Percentiles rank a stretch among this genome's conserved stretches.
Conservation (phyloP, 768 basidiomycete genomes). For the Daedalea quercina region DNA sequence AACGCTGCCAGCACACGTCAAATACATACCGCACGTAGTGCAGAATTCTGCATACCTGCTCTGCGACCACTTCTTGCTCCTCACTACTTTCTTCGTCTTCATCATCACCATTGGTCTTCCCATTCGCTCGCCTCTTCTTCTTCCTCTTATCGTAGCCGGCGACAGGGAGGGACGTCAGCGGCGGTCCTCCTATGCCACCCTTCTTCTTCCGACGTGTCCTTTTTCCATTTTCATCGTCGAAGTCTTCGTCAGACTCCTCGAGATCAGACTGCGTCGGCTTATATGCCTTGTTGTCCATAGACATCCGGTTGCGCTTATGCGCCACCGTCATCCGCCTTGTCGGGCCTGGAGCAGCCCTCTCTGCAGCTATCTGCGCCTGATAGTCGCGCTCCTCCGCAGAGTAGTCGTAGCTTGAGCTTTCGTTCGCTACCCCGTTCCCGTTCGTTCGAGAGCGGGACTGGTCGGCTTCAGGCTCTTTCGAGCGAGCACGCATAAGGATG, state of each 20-base stretch:
- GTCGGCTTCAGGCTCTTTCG: constrained; percentile 43
- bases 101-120: constrained; percentile 40
- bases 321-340: constrained; percentile 26
- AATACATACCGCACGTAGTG: not conserved
- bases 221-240: constrained; percentile 43
- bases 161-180: constrained; percentile 60
- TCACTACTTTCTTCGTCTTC: constrained; percentile 33
- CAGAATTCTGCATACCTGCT: constrained; percentile 25
- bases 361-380: constrained; percentile 24
- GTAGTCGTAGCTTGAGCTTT: constrained; percentile 66
- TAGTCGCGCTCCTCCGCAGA: constrained; percentile 67
- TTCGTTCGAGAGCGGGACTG: constrained; percentile 19
- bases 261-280: constrained; percentile 58
- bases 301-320: constrained; percentile 56
- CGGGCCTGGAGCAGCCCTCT: constrained; percentile 9
- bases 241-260: constrained; percentile 57
- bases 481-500: constrained; percentile 60
- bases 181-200: constrained; percentile 44
- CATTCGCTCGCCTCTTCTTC: constrained; percentile 34
- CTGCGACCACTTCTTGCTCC: constrained; percentile 28
- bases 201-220: constrained; percentile 43
- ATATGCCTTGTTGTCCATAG: constrained; percentile 78
- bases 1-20: constrained; percentile 5
- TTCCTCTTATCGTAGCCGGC: constrained; percentile 62
- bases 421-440: constrained; percentile 31